phyloP scores from a whole-genome alignment of 768 basidiomycete species.

The Auriscalpium vulgare region DNA sequence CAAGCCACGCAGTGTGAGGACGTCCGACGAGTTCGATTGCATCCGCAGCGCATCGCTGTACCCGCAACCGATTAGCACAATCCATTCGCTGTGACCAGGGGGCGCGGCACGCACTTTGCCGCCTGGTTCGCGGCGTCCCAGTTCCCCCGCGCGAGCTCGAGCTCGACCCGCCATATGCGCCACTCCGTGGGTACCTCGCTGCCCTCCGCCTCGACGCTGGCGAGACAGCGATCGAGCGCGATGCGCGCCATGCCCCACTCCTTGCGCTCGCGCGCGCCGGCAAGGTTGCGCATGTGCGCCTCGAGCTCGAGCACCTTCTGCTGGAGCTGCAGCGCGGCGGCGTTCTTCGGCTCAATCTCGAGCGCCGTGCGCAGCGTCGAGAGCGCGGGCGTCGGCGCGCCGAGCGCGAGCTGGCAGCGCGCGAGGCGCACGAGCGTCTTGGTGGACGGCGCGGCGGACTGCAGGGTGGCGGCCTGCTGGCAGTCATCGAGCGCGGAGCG shows the following conservation, averaged over 20 bases:
- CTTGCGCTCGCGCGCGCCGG: constrained; percentile 43
- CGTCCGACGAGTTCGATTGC: constrained; percentile 70
- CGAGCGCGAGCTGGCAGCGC: constrained; percentile 77
- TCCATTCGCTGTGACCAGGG: neutral
- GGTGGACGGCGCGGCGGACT: constrained; percentile 48
- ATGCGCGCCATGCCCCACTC: constrained; percentile 76
- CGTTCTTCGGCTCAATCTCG: constrained; percentile 53
- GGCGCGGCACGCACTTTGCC: constrained; percentile 54
- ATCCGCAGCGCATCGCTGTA: constrained; percentile 69
- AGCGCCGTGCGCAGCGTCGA: constrained; percentile 59
- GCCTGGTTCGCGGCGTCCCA: constrained; percentile 68
- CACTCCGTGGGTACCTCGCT: constrained; percentile 72
- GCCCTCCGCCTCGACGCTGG: constrained; percentile 67
- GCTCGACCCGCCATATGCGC: constrained; percentile 72
- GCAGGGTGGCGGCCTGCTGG: constrained; percentile 61
- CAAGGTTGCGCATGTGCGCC: constrained; percentile 57
- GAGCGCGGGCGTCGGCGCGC: constrained; percentile 56
- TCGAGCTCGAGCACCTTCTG: constrained; percentile 55
- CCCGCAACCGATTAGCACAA: neutral
- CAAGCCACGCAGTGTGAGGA: constrained; percentile 68
- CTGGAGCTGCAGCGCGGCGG: constrained; percentile 51
- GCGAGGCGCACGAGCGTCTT: constrained; percentile 82
- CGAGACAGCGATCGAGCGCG: constrained; percentile 72
- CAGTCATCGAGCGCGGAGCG: constrained; percentile 70
- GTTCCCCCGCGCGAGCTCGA: constrained; percentile 63